phyloP scores from a whole-genome alignment of 2,329 filamentous ascomycete species.

The Aspergillus tamarii region DNA sequence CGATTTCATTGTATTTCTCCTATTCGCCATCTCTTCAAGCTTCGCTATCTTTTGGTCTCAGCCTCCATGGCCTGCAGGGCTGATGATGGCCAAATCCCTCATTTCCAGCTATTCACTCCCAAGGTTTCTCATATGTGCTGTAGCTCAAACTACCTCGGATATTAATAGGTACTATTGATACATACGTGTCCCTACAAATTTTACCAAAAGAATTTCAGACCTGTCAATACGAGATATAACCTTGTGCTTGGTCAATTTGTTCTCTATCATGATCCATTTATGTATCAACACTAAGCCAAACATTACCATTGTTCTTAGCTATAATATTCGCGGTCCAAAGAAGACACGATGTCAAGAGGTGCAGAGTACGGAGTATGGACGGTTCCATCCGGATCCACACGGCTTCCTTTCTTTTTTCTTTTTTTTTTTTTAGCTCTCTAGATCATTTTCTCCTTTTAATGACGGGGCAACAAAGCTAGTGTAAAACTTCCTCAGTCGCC shows the following conservation, averaged over 20 bases:
- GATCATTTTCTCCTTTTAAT: conserved; percentile 10
- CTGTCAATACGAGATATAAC: not conserved
- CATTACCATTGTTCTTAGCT: not conserved
- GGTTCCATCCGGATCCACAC: conserved; percentile 14
- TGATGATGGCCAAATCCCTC: conserved; percentile 1
- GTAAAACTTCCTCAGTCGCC: conserved; percentile 8
- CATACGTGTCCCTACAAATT: conserved; percentile 4
- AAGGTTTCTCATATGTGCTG: not conserved
- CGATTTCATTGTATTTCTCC: not conserved
- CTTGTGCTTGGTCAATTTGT: not conserved
- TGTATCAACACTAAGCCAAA: not conserved
- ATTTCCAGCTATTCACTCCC: not conserved
- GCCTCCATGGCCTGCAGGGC: not conserved
- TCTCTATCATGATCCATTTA: not conserved
- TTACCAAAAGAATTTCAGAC: not conserved
- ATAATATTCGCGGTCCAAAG: not conserved
- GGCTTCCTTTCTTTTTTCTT: not conserved
- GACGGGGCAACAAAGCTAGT: conserved; percentile 9
- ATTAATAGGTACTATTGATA: conserved; percentile 1
- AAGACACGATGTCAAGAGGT: conserved; percentile 7
- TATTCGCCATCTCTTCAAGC: conserved; percentile 3
- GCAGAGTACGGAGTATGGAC: not conserved
- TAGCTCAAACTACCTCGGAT: conserved; percentile 4
- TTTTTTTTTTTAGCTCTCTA: not conserved
- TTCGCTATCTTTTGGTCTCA: not conserved